A percentile compares a stretch with the other conserved stretches of the same genome.
These are phyloP conservation scores for Mycena amicta DNA, from an alignment of 768 basidiomycete species.

Conservation along the genomic window DNA sequence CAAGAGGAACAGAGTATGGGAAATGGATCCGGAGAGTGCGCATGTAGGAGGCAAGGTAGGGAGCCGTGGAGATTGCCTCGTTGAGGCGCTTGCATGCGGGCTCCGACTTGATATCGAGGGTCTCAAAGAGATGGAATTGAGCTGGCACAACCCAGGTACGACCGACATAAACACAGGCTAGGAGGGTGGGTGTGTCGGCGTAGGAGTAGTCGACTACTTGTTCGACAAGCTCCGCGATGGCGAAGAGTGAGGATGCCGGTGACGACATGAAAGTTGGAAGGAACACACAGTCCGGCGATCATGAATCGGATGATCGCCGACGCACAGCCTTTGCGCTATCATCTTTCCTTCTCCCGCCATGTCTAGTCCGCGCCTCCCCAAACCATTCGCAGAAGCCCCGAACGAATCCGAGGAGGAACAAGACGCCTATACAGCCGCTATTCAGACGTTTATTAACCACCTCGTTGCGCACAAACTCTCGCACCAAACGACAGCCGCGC, in stretches of 20 bases:
- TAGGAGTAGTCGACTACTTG: not conserved
- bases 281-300: not conserved
- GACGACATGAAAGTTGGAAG: not conserved
- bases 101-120: not conserved
- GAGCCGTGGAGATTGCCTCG: not conserved
- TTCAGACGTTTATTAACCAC: not conserved
- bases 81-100: not conserved
- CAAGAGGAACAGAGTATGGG: not conserved
- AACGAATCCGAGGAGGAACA: not conserved
- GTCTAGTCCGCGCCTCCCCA: not conserved
- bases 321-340: not conserved
- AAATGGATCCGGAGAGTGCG: not conserved
- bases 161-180: not conserved
- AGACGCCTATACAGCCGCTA: not conserved
- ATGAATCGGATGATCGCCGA: too few species aligned
- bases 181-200: not conserved
- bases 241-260: not conserved
- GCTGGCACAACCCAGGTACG: not conserved
- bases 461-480: not conserved
- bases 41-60: not conserved
- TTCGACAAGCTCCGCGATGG: not conserved
- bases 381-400: not conserved
- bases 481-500: not conserved
- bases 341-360: not conserved
- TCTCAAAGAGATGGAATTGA: not conserved